Conservation (phyloP, 202 grass and related monocot genomes). For the Carex sylvatica region DNA sequence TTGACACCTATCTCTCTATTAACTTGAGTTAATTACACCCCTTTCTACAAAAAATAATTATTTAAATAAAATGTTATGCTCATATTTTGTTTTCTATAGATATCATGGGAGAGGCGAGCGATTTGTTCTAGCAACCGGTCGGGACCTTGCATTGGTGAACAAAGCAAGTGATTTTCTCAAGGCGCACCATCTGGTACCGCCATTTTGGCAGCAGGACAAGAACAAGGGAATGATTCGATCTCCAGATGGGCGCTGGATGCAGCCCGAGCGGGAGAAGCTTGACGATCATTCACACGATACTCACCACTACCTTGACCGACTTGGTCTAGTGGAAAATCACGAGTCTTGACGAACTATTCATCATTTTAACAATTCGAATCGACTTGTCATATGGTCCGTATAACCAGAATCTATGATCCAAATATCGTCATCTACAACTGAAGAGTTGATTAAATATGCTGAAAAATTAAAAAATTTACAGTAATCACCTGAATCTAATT, state of each 20-base stretch:
- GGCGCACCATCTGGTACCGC: constrained; percentile 62
- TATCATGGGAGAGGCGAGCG: constrained; percentile 33
- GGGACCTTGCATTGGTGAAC: constrained; percentile 36
- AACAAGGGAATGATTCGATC: constrained; percentile 84
- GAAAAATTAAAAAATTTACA: too few relatives aligned
- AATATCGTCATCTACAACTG: too few relatives aligned
- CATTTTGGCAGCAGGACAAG: constrained; percentile 80
- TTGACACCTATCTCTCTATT: neutral
- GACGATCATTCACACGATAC: constrained; percentile 39
- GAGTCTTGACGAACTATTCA: neutral
- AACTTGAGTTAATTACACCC: neutral
- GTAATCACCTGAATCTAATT: too few relatives aligned
- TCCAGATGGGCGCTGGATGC: constrained; percentile 63
- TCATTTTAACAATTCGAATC: neutral
- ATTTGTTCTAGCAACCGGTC: constrained; percentile 25
- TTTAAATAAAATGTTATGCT: neutral
- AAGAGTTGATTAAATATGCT: too few relatives aligned
- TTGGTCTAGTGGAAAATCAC: constrained; percentile 20
- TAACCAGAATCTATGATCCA: too few relatives aligned
- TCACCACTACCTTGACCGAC: constrained; percentile 3
- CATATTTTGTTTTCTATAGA: constrained; percentile 9
- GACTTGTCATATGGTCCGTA: too few relatives aligned
- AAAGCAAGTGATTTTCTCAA: constrained; percentile 78
- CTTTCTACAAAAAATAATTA: neutral
- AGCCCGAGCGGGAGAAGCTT: constrained; percentile 52